These are phyloP conservation scores for Fragaria iinumae DNA, from an alignment of 306 rosid genomes.

Conservation along the genomic window DNA sequence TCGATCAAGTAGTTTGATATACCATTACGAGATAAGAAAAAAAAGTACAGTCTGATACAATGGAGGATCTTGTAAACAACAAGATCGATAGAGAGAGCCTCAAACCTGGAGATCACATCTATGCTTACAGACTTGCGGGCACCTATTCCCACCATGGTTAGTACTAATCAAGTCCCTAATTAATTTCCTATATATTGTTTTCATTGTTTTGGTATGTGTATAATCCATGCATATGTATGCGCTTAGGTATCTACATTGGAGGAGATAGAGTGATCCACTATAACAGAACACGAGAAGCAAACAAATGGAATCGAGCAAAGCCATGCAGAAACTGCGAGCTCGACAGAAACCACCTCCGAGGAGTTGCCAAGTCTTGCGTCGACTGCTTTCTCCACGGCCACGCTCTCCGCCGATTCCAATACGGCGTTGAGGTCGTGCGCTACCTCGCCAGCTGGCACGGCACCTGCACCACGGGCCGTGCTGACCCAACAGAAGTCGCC, in stretches of 20 bases:
- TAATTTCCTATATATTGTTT: no score
- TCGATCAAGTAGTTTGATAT: no score
- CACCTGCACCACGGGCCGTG: conserved; percentile 1
- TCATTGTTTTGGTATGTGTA: no score
- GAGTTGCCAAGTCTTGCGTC: conserved; percentile 17
- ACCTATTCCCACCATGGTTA: no score
- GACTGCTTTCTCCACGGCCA: conserved; percentile 17
- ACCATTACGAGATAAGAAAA: no score
- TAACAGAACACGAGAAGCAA: neutral
- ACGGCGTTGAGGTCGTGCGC: neutral
- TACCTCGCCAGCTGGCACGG: neutral
- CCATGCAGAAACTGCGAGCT: neutral
- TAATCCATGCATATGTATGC: no score
- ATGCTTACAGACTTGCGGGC: neutral
- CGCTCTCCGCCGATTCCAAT: conserved; percentile 8
- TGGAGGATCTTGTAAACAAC: neutral
- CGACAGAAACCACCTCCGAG: neutral
- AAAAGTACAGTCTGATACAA: neutral
- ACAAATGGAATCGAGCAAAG: no score
- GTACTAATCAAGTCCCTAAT: no score
- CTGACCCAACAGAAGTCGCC: neutral
- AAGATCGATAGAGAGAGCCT: neutral
- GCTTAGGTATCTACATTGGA: conserved; percentile 4
- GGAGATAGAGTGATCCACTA: conserved; percentile 9
- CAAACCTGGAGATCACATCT: conserved; percentile 20